Evolutionary conservation across 2,329 filamentous ascomycete genomes (phyloP), one percentile per base, ranked within the genome.

Genomic region (Talaromyces sp.): DNA sequence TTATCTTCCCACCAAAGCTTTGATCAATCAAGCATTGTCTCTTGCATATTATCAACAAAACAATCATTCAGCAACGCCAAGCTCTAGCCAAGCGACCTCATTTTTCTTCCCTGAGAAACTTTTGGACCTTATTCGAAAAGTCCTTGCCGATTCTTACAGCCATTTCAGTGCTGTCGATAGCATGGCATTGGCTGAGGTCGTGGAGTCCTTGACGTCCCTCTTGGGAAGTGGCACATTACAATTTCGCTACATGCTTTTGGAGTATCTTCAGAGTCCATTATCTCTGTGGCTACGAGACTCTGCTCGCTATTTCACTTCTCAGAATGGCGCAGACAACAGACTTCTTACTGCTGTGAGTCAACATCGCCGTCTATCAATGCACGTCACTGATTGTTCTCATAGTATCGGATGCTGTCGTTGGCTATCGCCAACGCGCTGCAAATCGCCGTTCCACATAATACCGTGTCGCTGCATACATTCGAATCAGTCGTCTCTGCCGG

Each of bases 51-150:
- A 61, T 35, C 68, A 68, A 12, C 59, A 64, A 21, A 60, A 46
- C 12, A 56, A 54, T 23, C 39, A 35, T 21, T 56, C 60, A 2
- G 23, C 31, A 31, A 39, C 48, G 25, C 37, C 59, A 25, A 57
- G 42, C 31, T 63, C 56, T 16, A 48, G 40, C 23, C 31, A 48
- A 8, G 40, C 39, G 3, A 11, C 42, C 46, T 46, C 58, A 18
- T 23, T 58, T 3, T 42, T 65, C 4, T 69, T 72, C 18, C 73
- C 73, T 5, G 83, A 87, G 60, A 79, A 85, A 60, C 75, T 96
- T 0, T 90, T 92, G 69, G 82, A 81, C 48, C 81, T 88, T 14
- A 76, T 86, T 50, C 81, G 80, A 61, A 73, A 77, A 14, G 76
- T 84, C 0, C 76, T 93, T 48, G 73, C 76, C 9, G 75, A 75